Conservation (phyloP, 768 basidiomycete genomes). For the Lactarius trivialis region DNA sequence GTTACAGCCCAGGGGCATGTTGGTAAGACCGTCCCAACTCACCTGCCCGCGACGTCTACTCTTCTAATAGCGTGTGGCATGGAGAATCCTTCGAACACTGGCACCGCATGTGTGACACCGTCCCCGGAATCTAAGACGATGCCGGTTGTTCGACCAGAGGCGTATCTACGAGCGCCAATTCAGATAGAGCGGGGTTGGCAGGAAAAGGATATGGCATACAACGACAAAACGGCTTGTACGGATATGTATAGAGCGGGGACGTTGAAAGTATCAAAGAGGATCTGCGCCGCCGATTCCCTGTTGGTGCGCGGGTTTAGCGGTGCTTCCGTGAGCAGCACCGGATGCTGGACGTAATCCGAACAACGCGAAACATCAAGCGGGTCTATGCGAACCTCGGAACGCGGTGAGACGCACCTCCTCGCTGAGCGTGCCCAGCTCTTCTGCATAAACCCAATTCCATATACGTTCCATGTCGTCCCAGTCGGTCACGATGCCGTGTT, state of each 20-base stretch:
- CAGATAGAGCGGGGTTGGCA: neutral
- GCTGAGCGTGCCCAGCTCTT: conserved; percentile 90
- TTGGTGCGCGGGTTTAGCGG: conserved; percentile 95
- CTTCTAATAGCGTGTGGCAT: conserved; percentile 98
- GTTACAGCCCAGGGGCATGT: conserved; percentile 10
- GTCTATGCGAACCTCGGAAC: neutral
- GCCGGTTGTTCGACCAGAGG: conserved; percentile 97
- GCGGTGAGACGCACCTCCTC: conserved; percentile 69
- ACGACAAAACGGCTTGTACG: conserved; percentile 92
- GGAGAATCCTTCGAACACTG: conserved; percentile 97
- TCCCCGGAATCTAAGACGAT: conserved; percentile 98
- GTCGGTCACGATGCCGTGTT: conserved; percentile 97
- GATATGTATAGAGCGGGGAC: conserved; percentile 96
- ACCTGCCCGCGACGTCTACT: conserved; percentile 96
- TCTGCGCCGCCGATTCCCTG: conserved; percentile 94
- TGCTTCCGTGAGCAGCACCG: conserved; percentile 94
- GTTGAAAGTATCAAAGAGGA: conserved; percentile 99
- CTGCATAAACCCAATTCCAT: conserved; percentile 97
- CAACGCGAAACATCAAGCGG: conserved; percentile 15
- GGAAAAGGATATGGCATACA: conserved; percentile 48
- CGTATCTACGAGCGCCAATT: conserved; percentile 57
- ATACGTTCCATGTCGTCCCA: conserved; percentile 99
- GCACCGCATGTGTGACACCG: conserved; percentile 97
- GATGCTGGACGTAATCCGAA: conserved; percentile 57
- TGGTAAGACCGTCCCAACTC: conserved; percentile 24